phyloP scores from a whole-genome alignment of 768 basidiomycete species.

The Tricholoma furcatifolium region DNA sequence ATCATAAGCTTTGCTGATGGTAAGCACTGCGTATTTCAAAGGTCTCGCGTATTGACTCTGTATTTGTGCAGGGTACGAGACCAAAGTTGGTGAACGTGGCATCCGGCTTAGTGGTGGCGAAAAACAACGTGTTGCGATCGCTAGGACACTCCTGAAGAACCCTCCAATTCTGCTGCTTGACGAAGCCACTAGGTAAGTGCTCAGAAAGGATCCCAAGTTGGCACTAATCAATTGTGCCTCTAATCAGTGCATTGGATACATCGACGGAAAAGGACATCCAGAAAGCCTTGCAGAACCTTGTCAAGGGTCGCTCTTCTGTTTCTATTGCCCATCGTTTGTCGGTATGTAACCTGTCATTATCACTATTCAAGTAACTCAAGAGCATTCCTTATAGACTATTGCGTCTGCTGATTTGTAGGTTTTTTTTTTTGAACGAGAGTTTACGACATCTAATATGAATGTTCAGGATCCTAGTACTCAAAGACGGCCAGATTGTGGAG shows the following conservation, averaged over 20 bases:
- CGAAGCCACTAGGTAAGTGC: conserved; percentile 64
- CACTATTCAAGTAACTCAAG: conserved; percentile 11
- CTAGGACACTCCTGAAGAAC: conserved; percentile 82
- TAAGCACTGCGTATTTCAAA: conserved; percentile 4
- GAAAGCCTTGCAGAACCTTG: conserved; percentile 78
- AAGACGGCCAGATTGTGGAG: conserved; percentile 87
- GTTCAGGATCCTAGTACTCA: conserved; percentile 82
- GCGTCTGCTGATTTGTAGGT: conserved; percentile 62
- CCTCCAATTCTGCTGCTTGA: conserved; percentile 79
- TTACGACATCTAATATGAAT: conserved; percentile 1
- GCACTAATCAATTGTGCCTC: neutral
- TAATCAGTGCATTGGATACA: conserved; percentile 75
- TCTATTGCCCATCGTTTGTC: conserved; percentile 81
- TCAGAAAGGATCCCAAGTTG: neutral
- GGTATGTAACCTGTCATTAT: conserved; percentile 38
- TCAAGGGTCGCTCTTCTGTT: conserved; percentile 68
- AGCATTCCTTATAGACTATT: conserved; percentile 39
- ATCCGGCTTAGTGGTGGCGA: conserved; percentile 85
- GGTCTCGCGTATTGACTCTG: neutral
- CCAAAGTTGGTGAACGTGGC: conserved; percentile 88
- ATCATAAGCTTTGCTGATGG: conserved; percentile 83
- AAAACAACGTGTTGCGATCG: conserved; percentile 88
- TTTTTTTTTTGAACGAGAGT: neutral
- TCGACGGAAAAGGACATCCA: conserved; percentile 90
- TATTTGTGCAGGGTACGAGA: conserved; percentile 59